A percentile compares a stretch with the other conserved stretches of the same genome.
Conservation (phyloP, 805 yeast species). For the Schwanniomyces polymorphus region DNA sequence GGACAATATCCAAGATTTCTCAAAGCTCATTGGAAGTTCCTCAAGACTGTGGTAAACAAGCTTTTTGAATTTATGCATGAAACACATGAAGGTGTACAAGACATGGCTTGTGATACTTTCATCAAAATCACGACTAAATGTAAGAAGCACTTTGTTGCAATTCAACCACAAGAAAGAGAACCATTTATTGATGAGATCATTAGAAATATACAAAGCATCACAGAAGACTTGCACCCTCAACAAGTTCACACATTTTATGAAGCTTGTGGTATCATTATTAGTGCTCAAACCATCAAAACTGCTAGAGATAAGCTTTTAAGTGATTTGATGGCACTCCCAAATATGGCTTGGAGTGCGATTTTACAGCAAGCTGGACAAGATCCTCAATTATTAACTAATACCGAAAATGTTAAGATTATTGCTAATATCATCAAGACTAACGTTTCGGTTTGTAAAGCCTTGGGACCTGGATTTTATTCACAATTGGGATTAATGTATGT, state of each 20-base stretch:
- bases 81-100: conserved; percentile 99
- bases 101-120: conserved; percentile 99
- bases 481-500: conserved; percentile 85
- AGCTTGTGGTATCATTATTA: conserved; percentile 92
- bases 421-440: conserved; percentile 95
- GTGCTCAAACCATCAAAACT: conserved; percentile 75
- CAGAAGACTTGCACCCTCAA: conserved; percentile 92
- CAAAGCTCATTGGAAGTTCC: conserved; percentile 97
- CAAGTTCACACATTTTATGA: conserved; percentile 97
- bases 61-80: conserved; percentile 99
- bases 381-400: conserved; percentile 71
- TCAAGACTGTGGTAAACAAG: conserved; percentile 93
- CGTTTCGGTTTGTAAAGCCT: conserved; percentile 90
- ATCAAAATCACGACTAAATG: conserved; percentile 94
- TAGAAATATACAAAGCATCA: conserved; percentile 75
- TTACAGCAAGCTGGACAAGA: conserved; percentile 82
- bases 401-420: conserved; percentile 87
- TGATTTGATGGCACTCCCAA: conserved; percentile 88
- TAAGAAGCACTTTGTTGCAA: conserved; percentile 89
- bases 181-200: conserved; percentile 93
- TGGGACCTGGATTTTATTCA: conserved; percentile 87
- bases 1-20: conserved; percentile 98
- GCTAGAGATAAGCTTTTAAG: conserved; percentile 69
- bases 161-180: conserved; percentile 79
- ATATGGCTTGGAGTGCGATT: conserved; percentile 91